Evolutionary conservation across 495 filamentous ascomycete genomes (phyloP), one percentile per base, ranked within the genome.

Genomic region (Penicillium diatomitis): DNA sequence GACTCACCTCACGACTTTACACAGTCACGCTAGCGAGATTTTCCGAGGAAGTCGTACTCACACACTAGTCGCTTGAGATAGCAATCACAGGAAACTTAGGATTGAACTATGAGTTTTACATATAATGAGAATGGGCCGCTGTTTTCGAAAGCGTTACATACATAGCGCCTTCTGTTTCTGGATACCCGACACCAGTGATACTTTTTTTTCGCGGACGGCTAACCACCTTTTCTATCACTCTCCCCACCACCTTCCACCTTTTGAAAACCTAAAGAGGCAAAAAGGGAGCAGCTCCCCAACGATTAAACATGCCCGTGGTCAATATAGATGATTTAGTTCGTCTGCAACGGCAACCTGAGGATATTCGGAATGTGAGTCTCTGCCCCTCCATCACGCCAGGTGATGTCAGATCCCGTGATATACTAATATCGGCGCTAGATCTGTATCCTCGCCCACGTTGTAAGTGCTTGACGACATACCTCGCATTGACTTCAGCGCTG

Each of bases 391-490:
- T 65, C 64, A 60, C 54, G 64, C 58, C 56, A 55, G 20, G 38
- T 55, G 57, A 63, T 62, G 47, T 61, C 55, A 52, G 35, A 46
- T 20, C 32, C 39, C 49, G 42, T 46, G 47, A 47, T 52, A 48
- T 54, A 54, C 65, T 68, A 67, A 67, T 56, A 44, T 49, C n/a
- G 47, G 53, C 56, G 47, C 41, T 53, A 97, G 90, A 96, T 98
- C 51, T 98, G 92, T 68, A 96, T 98, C 58, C 74, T 98, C 46
- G 92, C 92, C 32, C 92, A 98, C 64, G 92, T 98, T 58, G 86
- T 90, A 82, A 69, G 85, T 79, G 38, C 34, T 27, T 27, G 2
- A n/a, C 42, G 11, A n/a, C 34, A 33, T 20, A 20, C 20, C 20
- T 20, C 20, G 20, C 20, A 2, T 20, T 20, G 20, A 20, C 20